These are phyloP conservation scores for Camelina laxa DNA, from an alignment of 345 rosid genomes.

Conservation along the genomic window DNA sequence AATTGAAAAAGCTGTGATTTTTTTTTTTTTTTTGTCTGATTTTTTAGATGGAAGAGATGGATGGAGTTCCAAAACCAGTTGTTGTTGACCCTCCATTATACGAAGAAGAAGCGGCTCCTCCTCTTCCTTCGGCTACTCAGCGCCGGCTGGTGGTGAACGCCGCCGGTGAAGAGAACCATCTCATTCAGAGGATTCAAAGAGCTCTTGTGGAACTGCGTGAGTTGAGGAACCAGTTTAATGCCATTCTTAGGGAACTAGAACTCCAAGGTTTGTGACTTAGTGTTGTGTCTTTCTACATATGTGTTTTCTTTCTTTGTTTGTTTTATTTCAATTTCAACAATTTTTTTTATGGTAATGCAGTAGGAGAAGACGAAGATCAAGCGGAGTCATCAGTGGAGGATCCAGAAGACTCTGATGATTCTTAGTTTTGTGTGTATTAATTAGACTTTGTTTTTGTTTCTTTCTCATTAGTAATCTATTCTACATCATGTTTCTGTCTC, in stretches of 20 bases:
- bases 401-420: conserved; percentile 47
- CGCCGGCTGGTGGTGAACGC: conserved; percentile 6
- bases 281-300: neutral
- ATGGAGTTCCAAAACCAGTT: conserved; percentile 38
- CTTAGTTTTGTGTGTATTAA: conserved; percentile 10
- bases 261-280: conserved; percentile 24
- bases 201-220: conserved; percentile 39
- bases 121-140: conserved; percentile 22
- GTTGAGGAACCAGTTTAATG: conserved; percentile 43
- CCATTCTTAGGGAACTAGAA: conserved; percentile 39
- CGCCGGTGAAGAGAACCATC: conserved; percentile 25
- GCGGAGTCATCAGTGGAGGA: conserved; percentile 47
- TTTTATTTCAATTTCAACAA: neutral
- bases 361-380: conserved; percentile 41
- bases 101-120: conserved; percentile 7
- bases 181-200: conserved; percentile 39
- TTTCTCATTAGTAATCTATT: neutral
- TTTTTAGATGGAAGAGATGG: conserved; percentile 41
- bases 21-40: neutral
- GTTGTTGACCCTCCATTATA: conserved; percentile 44
- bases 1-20: neutral
- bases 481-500: neutral
- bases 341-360: conserved; percentile 8
- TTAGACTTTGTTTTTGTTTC: neutral
- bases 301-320: neutral